These are phyloP conservation scores for Fusarium irregulare DNA, from an alignment of 2,329 filamentous ascomycete species.

Conservation along the genomic window DNA sequence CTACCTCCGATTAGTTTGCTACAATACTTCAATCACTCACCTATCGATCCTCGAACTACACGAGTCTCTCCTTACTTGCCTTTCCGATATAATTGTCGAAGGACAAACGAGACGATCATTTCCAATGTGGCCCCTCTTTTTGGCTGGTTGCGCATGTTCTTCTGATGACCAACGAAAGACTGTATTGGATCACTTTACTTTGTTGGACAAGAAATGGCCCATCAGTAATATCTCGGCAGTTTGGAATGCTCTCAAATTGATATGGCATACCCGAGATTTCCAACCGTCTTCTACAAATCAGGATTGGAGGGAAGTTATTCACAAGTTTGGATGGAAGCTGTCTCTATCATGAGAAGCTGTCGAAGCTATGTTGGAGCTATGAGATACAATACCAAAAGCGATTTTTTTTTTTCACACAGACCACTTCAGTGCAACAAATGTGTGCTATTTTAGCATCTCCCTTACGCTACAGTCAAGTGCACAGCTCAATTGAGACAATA, in stretches of 20 bases:
- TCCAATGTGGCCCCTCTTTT: conserved; percentile 43
- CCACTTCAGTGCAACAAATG: neutral
- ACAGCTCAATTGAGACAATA: neutral
- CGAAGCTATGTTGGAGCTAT: neutral
- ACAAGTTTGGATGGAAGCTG: conserved; percentile 44
- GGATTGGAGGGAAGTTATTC: conserved; percentile 41
- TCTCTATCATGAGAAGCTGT: conserved; percentile 6
- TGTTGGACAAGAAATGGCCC: conserved; percentile 41
- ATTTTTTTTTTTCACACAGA: neutral
- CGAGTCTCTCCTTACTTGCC: conserved; percentile 21
- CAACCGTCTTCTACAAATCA: conserved; percentile 19
- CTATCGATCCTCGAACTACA: conserved; percentile 26
- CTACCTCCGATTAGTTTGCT: conserved; percentile 41
- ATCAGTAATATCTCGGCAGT: conserved; percentile 43
- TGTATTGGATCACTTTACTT: conserved; percentile 33
- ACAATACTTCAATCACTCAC: conserved; percentile 34
- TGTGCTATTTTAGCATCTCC: neutral
- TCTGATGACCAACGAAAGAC: conserved; percentile 39
- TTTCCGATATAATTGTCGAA: conserved; percentile 39
- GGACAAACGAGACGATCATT: conserved; percentile 37
- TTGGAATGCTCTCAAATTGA: conserved; percentile 38
- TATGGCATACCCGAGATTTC: conserved; percentile 41
- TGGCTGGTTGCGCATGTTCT: conserved; percentile 41
- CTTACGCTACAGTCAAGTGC: neutral
- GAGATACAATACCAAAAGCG: neutral